Base-by-base conservation (phyloP, 768 basidiomycete species). In the Collybiopsis confluens region DNA sequence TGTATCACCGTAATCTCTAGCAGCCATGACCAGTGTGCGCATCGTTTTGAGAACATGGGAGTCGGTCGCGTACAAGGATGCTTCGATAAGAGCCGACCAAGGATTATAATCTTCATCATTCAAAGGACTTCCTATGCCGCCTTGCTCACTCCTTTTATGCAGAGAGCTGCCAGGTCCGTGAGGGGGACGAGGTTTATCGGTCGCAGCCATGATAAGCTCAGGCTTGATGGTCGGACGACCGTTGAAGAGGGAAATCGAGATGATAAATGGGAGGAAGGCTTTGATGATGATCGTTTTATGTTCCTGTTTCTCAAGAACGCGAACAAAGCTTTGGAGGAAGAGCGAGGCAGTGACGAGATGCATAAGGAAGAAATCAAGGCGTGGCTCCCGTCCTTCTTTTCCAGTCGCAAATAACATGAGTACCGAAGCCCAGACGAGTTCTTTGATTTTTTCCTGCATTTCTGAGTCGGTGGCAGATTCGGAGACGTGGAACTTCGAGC, bases 151-250 rank as follows among this genome's bases (percentile, higher is more conserved):
- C 1, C 63, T 62, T 15, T 55, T 50, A 3, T 41, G 35, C 15
- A 52, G 37, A 16, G 41, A 45, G 15, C 13, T 33, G 43, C 45
- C 35, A 7, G 55, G 35, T 16, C 48, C 42, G 2, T 57, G 50
- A 6, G 75, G 76, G 18, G 75, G 74, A 18, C 71, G 68, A 7
- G 78, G 78, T 15, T 63, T 66, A 9, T 62, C 67, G 4, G 72
- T 70, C 55, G 74, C 79, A 11, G 68, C 63, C 78, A 82, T 80
- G 16, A 75, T 57, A 10, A 82, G 65, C 21, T 63, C 70, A 1
- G 72, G 63, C 58, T 82, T 65, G 45, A 86, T 78, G 54, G 73
- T 71, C 10, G 82, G 84, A 9, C 80, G 73, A 1, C 82, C 82
- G 41, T 82, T 72, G 20, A 72, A 41, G 21, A 75, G 57, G 4